These are phyloP conservation scores for Calonectria leucothoes DNA, from an alignment of 2,329 filamentous ascomycete genomes.

Conservation along the genomic window DNA sequence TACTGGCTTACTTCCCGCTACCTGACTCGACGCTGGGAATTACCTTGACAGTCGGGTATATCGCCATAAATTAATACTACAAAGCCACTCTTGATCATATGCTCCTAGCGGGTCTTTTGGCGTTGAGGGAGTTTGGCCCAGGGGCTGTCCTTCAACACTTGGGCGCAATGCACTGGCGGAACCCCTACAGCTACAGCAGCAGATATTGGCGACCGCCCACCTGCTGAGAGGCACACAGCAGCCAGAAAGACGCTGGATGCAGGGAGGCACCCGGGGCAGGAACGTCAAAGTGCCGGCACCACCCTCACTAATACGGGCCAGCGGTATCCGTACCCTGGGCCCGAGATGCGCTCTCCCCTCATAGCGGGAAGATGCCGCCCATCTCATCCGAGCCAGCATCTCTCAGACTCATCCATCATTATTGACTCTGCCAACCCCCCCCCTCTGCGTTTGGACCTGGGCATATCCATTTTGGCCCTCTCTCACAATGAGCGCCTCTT, in stretches of 20 bases:
- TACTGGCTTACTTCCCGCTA: background rate
- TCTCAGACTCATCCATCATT: background rate
- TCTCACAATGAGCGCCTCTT: slow-evolving; percentile 25
- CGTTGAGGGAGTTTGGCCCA: background rate
- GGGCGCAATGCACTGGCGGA: background rate
- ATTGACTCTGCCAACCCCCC: background rate
- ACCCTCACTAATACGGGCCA: background rate
- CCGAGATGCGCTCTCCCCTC: background rate
- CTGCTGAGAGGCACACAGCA: background rate
- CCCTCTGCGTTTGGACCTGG: background rate
- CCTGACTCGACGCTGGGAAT: background rate
- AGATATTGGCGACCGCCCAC: background rate
- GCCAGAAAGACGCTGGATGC: background rate
- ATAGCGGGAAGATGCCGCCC: background rate
- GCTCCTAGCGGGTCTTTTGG: background rate
- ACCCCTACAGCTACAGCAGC: background rate
- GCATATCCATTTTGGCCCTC: background rate
- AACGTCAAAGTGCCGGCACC: background rate
- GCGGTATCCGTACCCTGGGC: background rate
- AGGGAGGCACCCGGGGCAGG: background rate
- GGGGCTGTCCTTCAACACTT: background rate
- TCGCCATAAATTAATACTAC: background rate
- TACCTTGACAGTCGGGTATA: background rate
- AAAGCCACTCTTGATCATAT: background rate
- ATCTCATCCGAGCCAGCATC: background rate